phyloP scores from a whole-genome alignment of 768 basidiomycete genomes.

The Hygrophorus pudorinus region DNA sequence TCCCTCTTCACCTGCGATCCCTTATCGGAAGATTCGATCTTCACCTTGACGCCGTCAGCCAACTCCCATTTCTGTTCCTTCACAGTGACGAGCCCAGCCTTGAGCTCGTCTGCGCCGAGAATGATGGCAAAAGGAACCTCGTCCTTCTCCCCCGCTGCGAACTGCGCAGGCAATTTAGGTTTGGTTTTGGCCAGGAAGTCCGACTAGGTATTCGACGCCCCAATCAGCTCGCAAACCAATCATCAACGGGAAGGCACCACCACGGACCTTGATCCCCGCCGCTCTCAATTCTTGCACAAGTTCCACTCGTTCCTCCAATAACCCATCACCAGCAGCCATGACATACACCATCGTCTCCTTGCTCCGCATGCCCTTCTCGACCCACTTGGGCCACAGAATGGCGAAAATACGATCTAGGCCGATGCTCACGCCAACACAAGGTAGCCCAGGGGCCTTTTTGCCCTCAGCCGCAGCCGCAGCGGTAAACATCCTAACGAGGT shows the following conservation, averaged over 20 bases:
- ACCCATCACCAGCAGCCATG: slow-evolving; percentile 81
- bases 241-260: not conserved
- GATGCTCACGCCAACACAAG: slow-evolving; percentile 88
- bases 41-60: slow-evolving; percentile 61
- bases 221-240: not conserved
- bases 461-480: slow-evolving; percentile 67
- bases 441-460: slow-evolving; percentile 55
- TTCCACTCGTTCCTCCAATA: slow-evolving; percentile 75
- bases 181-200: slow-evolving; percentile 92
- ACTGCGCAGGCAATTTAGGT: slow-evolving; percentile 81
- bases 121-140: slow-evolving; percentile 91
- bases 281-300: slow-evolving; percentile 75
- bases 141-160: slow-evolving; percentile 83
- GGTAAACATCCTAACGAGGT: slow-evolving; percentile 88
- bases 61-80: slow-evolving; percentile 87
- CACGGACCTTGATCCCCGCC: slow-evolving; percentile 75
- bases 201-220: slow-evolving; percentile 33
- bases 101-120: slow-evolving; percentile 80
- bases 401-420: slow-evolving; percentile 93
- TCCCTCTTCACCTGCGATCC: slow-evolving; percentile 55
- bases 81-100: slow-evolving; percentile 75
- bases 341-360: slow-evolving; percentile 94
- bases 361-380: slow-evolving; percentile 65
- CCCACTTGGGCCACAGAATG: slow-evolving; percentile 81
- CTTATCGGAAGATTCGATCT: slow-evolving; percentile 50